A percentile compares a stretch with the other conserved stretches of the same genome.
Evolutionary conservation across 768 basidiomycete genomes (phyloP).

Genomic region (Pisolithus tinctorius): DNA sequence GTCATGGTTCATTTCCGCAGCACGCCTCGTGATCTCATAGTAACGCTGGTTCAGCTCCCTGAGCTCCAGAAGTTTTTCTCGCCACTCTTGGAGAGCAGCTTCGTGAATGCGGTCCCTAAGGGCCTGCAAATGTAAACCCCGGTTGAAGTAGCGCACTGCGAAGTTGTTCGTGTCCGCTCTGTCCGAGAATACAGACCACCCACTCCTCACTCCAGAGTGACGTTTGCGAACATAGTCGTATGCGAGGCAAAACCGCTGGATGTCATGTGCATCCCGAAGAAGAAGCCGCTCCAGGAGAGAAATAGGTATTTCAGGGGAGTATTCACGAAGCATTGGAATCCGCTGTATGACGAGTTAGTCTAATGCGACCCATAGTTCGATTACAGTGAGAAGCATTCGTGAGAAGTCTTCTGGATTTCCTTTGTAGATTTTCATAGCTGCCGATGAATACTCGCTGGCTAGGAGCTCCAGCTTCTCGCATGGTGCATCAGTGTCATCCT

Average conservation of each 20-base stretch:
- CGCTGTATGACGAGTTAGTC: slow-evolving; percentile 29
- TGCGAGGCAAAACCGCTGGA: slow-evolving; percentile 25
- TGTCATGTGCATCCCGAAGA: slow-evolving; percentile 23
- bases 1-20: neutral
- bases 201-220: slow-evolving; percentile 7
- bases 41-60: slow-evolving; percentile 10
- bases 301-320: slow-evolving; percentile 38
- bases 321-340: slow-evolving; percentile 34
- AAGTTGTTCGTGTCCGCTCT: slow-evolving; percentile 18
- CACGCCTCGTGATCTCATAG: neutral
- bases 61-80: slow-evolving; percentile 9
- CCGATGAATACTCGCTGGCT: slow-evolving; percentile 18
- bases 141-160: slow-evolving; percentile 26
- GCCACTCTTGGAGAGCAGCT: slow-evolving; percentile 13
- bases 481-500: no score
- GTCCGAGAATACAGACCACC: slow-evolving; percentile 30
- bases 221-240: slow-evolving; percentile 26
- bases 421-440: slow-evolving; percentile 20
- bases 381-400: slow-evolving; percentile 28
- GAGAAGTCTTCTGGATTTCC: slow-evolving; percentile 34
- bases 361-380: slow-evolving; percentile 38
- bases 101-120: slow-evolving; percentile 24
- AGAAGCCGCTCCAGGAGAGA: slow-evolving; percentile 25
- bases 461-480: slow-evolving; percentile 17
- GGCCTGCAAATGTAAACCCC: slow-evolving; percentile 8